Base-by-base conservation (phyloP, 192 early-diverging fungal species). In the Coemansia sp. region DNA sequence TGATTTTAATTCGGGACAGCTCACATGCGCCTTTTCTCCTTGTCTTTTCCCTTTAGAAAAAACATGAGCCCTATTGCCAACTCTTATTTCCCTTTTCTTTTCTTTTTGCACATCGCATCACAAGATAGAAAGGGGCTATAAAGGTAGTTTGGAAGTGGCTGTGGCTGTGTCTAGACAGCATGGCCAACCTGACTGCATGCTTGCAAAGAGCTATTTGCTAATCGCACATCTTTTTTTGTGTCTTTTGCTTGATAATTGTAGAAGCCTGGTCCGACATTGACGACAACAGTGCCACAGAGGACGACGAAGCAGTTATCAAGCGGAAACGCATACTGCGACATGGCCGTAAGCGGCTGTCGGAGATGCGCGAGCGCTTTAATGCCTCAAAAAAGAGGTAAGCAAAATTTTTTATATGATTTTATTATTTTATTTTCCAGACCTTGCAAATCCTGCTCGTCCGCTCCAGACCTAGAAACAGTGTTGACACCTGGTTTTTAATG, bases 201-300 rank as follows among this genome's bases (percentile, higher is more conserved):
- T 28, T 28, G 1, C 22, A 28, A 28, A 28, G 22, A 28, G 22
- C 22, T 28, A 28, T 28, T 28, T 28, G 22, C 22, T 28, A 28
- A 28, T 28, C 22, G 28, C 54, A 56, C 54, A 59, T 36, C 57
- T 59, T 33, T 59, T 9, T 43, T 14, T 18, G 15, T 61, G n/a
- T 61, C 5, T 61, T 41, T 43, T 43, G 14, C 38, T 22, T 45
- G 11, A 5, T 15, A 58, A 61, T 34, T 71, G 66, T 77, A 82
- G 80, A 82, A 36, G 62, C 71, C 65, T 82, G 80, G 80, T 82
- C 80, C 17, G 80, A 77, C 22, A 70, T 82, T 68, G 80, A 82
- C 7, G 80, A 82, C 68, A 68, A 68, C 68, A 82, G 80, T 48
- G 72, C 53, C 51, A 48, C 72, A 32, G 80, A 74, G 8, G 77